These are phyloP conservation scores for Nakazawaea molendinolei DNA, from an alignment of 805 yeast genomes.

Conservation along the genomic window DNA sequence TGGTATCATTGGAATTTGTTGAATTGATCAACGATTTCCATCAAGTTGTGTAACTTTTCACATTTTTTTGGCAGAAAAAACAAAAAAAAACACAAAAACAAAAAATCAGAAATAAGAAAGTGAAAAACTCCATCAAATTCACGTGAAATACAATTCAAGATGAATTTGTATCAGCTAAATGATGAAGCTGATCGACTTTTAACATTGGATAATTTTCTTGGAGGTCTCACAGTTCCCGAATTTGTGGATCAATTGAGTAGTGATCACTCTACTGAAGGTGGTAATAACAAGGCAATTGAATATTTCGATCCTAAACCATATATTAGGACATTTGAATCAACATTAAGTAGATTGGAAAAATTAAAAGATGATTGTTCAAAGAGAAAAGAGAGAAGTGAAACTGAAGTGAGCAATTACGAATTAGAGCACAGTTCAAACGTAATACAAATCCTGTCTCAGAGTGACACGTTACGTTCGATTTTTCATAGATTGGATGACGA, in stretches of 20 bases:
- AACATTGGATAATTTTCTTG: conserved; percentile 56
- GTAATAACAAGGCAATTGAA: conserved; percentile 43
- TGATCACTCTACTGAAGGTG: conserved; percentile 49
- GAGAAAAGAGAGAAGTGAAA: conserved; percentile 44
- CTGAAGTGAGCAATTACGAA: conserved; percentile 55
- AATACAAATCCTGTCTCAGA: conserved; percentile 41
- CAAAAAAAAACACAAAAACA: neutral
- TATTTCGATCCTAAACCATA: conserved; percentile 88
- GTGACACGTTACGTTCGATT: conserved; percentile 21
- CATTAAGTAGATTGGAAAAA: conserved; percentile 61
- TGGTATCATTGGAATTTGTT: conserved; percentile 3
- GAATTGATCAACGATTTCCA: conserved; percentile 2
- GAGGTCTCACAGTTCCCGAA: conserved; percentile 67
- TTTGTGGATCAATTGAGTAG: conserved; percentile 75
- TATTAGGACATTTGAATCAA: conserved; percentile 86
- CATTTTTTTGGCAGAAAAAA: neutral
- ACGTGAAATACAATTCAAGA: conserved; percentile 10
- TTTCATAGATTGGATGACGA: conserved; percentile 36
- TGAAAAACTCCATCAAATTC: neutral
- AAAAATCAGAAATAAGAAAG: neutral
- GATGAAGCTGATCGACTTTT: conserved; percentile 52
- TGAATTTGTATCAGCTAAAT: conserved; percentile 53
- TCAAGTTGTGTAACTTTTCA: conserved; percentile 3
- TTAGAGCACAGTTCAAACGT: conserved; percentile 63
- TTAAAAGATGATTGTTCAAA: conserved; percentile 49